A percentile compares a stretch with the other conserved stretches of the same genome.
Evolutionary conservation across 345 rosid genomes (phyloP).

Genomic region (Syzygium aqueum): DNA sequence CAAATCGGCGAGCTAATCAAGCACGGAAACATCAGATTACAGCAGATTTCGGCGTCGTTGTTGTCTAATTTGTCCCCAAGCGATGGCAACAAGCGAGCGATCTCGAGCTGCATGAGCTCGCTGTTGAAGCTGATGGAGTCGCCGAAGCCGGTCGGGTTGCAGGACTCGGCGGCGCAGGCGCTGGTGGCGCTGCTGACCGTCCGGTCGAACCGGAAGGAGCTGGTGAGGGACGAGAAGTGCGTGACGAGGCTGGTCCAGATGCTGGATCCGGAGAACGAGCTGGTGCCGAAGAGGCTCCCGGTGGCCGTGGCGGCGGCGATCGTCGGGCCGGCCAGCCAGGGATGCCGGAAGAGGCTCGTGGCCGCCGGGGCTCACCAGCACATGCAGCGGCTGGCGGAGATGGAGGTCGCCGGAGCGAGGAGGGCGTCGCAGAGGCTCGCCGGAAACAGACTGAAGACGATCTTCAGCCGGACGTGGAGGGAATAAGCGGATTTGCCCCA

Average conservation of each 20-base stretch:
- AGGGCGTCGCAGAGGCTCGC: conserved; percentile 55
- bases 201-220: conserved; percentile 53
- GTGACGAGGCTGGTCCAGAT: conserved; percentile 54
- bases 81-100: conserved; percentile 70
- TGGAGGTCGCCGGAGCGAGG: conserved; percentile 61
- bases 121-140: conserved; percentile 54
- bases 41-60: conserved; percentile 48
- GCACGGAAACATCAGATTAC: conserved; percentile 38
- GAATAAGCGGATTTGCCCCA: conserved; percentile 17
- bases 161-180: conserved; percentile 53
- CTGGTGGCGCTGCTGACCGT: conserved; percentile 42
- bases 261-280: conserved; percentile 60
- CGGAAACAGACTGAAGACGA: conserved; percentile 47
- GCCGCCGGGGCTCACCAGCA: conserved; percentile 52
- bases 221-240: conserved; percentile 62
- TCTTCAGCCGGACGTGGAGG: conserved; percentile 64
- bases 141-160: conserved; percentile 68
- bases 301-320: conserved; percentile 44
- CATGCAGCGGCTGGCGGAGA: conserved; percentile 44
- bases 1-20: conserved; percentile 51
- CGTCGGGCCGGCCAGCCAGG: conserved; percentile 32
- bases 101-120: conserved; percentile 43
- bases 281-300: conserved; percentile 46
- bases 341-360: conserved; percentile 42
- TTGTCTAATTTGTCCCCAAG: conserved; percentile 37